Conservation (phyloP, 2,329 filamentous ascomycete genomes). For the Aquanectria penicillioides region DNA sequence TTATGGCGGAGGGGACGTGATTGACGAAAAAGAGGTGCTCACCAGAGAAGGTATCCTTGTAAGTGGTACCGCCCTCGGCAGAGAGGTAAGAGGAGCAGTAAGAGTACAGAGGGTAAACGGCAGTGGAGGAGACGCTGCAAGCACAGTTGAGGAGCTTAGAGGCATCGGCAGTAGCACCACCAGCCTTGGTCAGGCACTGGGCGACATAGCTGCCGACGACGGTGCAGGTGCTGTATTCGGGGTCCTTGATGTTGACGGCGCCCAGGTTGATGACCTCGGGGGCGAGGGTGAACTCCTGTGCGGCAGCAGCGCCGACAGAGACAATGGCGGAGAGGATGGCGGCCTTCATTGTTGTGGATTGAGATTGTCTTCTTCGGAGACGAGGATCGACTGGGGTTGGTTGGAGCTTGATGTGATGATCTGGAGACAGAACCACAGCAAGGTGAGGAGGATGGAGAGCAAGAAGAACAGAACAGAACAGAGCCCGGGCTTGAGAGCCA, state of each 20-base stretch:
- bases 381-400: conserved; percentile 8
- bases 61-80: conserved; percentile 32
- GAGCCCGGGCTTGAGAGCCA: neutral
- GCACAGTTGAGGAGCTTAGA: conserved; percentile 40
- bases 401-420: neutral
- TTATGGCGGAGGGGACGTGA: no score
- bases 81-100: conserved; percentile 43
- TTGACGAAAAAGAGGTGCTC: no score
- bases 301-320: conserved; percentile 38
- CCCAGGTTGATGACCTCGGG: conserved; percentile 35
- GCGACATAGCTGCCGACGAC: conserved; percentile 32
- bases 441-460: conserved; percentile 21
- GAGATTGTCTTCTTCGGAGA: neutral
- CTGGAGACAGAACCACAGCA: conserved; percentile 5
- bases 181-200: conserved; percentile 35
- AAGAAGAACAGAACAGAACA: conserved; percentile 10
- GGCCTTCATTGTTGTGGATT: conserved; percentile 39
- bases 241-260: conserved; percentile 37
- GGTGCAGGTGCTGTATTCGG: conserved; percentile 39
- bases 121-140: conserved; percentile 38
- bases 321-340: conserved; percentile 29
- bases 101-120: conserved; percentile 41
- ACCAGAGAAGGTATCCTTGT: conserved; percentile 40
- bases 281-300: conserved; percentile 39
- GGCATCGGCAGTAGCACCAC: conserved; percentile 40